Evolutionary conservation across 805 yeast genomes (phyloP), one percentile per base, ranked within the genome.

Genomic region (Scheffersomyces amazonensis): DNA sequence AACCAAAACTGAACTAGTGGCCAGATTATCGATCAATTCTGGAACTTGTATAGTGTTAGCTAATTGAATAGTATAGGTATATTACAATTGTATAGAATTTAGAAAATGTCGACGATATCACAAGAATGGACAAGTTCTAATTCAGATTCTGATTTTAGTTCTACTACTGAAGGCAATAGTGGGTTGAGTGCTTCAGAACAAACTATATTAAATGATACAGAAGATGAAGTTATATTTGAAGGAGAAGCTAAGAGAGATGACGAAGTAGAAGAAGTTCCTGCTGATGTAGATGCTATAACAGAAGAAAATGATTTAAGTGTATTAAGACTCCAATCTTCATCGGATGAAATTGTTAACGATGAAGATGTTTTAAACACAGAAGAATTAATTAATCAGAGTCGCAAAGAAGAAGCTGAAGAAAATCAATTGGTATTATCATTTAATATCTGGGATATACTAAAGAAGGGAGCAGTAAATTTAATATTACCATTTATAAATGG

Each of bases 401-500:
- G 50, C 32, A 27, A n/a, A 29, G 47, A 42, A 37, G 51, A 49
- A 22, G 46, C 35, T 8, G 55, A 47, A 15, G 45, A 43, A 6
- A 20, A 16, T 30, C 34, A 7, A 37, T 19, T 19, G 34, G 33
- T 37, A 21, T 12, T 27, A 39, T 21, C 47, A 6, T 52, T 52
- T 36, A 53, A 54, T 53, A 54, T 66, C 6, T 67, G 71, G 69
- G 56, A 56, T 4, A 61, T 76, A 27, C 31, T 75, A 18, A 60
- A 66, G 29, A 69, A 73, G n/a, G 64, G 83, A 16, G 74, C 89
- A 2, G 79, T 91, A 45, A 91, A 91, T 50, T 62, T 91, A 48
- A 56, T 89, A 1, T 64, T 91, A 32, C 98, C 98, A 2, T 89
- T 91, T 53, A 70, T 91, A 49, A 91, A 91, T 53, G 98, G 98